A percentile compares a stretch with the other conserved stretches of the same genome.
Evolutionary conservation across 2,329 filamentous ascomycete species (phyloP).

Genomic region (Chaetomium sp.): DNA sequence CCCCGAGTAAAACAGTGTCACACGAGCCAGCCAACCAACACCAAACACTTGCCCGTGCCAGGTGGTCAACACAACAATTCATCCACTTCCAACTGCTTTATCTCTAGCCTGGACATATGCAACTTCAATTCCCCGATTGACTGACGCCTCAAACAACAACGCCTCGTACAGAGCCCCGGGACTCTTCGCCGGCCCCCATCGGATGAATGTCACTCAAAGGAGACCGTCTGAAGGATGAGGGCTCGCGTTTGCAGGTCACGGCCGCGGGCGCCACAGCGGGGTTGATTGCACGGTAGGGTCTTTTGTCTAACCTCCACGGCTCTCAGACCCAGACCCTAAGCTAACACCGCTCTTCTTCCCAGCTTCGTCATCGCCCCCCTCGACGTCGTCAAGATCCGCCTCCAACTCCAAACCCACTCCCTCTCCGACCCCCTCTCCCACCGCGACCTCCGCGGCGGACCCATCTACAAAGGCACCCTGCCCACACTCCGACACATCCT

Average conservation of each 20-base stretch:
- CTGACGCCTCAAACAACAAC: background rate
- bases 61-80: no score
- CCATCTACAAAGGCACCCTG: conserved; percentile 67
- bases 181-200: conserved; percentile 4
- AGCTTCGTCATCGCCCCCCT: conserved; percentile 92
- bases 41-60: no score
- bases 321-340: background rate
- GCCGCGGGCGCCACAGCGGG: conserved; percentile 61
- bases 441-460: conserved; percentile 39
- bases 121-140: background rate
- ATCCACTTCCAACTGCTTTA: no score
- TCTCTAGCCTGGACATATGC: no score
- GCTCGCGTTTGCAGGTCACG: conserved; percentile 50
- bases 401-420: conserved; percentile 87
- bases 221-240: conserved; percentile 55
- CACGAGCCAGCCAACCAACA: no score
- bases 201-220: conserved; percentile 39
- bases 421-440: conserved; percentile 65
- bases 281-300: conserved; percentile 69
- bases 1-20: no score
- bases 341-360: conserved; percentile 3
- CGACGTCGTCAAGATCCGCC: conserved; percentile 95
- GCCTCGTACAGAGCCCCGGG: background rate
- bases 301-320: background rate
- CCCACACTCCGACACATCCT: conserved; percentile 72